Conservation (phyloP, 495 filamentous ascomycete species). For the Endocarpon pusillum region DNA sequence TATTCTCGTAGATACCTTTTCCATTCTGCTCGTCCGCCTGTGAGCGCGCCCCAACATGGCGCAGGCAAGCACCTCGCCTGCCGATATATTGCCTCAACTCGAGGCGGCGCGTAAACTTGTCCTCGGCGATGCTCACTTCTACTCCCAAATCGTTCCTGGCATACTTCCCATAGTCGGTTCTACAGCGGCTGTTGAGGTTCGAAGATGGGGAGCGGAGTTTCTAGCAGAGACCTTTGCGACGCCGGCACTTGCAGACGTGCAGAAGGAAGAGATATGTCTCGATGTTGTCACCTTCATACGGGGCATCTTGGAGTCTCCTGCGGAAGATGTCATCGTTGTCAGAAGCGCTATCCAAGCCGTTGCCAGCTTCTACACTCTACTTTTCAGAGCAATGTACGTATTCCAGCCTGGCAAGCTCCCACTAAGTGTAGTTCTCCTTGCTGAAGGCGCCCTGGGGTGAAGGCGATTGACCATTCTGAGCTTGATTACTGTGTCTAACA, state of each 20-base stretch:
- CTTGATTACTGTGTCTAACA: too few species aligned
- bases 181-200: conserved; percentile 54
- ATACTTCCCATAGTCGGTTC: conserved; percentile 77
- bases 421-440: too few species aligned
- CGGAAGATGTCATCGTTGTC: conserved; percentile 54
- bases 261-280: conserved; percentile 62
- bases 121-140: conserved; percentile 64
- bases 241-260: conserved; percentile 48
- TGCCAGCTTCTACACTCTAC: conserved; percentile 78
- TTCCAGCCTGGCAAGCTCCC: not conserved
- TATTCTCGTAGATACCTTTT: too few species aligned
- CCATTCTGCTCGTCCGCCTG: too few species aligned
- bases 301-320: conserved; percentile 51
- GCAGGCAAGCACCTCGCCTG: conserved; percentile 34
- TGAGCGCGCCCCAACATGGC: conserved; percentile 23
- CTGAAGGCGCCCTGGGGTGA: too few species aligned
- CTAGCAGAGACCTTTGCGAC: conserved; percentile 90
- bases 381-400: conserved; percentile 87
- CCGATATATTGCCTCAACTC: conserved; percentile 67
- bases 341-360: conserved; percentile 70
- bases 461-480: too few species aligned
- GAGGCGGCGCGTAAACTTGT: conserved; percentile 76
- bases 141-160: conserved; percentile 75
- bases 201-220: conserved; percentile 93
- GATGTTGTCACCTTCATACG: conserved; percentile 57